Base-by-base conservation (phyloP, 1,284 basidiomycete genomes). In the Flammula alnicola region DNA sequence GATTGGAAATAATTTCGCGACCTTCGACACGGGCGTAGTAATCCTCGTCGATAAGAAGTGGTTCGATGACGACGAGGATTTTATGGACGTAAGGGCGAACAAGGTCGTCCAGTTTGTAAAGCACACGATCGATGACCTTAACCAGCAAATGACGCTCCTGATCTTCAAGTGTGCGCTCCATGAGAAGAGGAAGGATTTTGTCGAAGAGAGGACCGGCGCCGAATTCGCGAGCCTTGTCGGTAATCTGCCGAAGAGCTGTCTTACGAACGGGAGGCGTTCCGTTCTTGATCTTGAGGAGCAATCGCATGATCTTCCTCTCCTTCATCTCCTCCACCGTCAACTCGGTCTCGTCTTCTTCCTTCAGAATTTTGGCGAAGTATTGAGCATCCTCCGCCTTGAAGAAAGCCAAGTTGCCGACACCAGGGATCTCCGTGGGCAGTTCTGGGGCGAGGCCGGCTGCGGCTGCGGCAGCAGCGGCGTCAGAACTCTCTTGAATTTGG, bases 21-120 rank as follows among this genome's bases (percentile, higher is more conserved):
- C 97, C 97, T 77, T 99, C 97, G 47, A 99, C 94, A 68, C 96
- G 93, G 38, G 97, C 97, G 63, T 99, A 99, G 75, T 99, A 99
- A 71, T 99, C 97, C 71, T 99, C 96, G 69, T 99, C 97, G 64
- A 99, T 99, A 60, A 99, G 85, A 4, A 99, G 81, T 0, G 97
- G 97, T 74, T 99, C 97, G 62, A 99, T 99, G 70, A 99, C 97
- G 63, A 99, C 97, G 22, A 99, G 84, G 58, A 99, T 99, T 74
- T 98, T 98, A 80, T 99, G 97, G 2, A 99, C 95, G 64, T 99
- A 99, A 1, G 97, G 97, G 30, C 96, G 90, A 43, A 99, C 97
- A 39, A 99, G 88, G 65, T 99, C 96, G 64, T 99, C 97, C 43
- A 99, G 88, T 71, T 99, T 99, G 86, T 99, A 99, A 10, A 99